Evolutionary conservation across 768 basidiomycete species (phyloP), one percentile per base, ranked within the genome.

Genomic region (Podaxis sp.): DNA sequence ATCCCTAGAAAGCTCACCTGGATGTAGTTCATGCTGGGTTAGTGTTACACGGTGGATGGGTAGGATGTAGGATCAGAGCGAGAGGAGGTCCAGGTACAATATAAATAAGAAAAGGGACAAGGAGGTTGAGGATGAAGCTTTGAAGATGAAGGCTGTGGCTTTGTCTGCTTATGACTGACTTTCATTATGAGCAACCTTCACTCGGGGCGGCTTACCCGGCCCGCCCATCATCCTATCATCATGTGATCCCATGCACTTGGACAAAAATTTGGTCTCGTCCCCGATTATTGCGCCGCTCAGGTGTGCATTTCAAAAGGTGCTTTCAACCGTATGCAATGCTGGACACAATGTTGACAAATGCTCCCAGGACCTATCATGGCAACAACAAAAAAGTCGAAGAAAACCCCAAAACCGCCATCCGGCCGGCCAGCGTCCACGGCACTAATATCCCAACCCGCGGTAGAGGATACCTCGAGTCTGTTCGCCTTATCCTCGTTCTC

Each of bases 401-500:
- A 83, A 69, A 79, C 79, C 55, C 73, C 75, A 59, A 89, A 87
- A 72, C 76, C 82, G 25, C 76, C 79, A 7, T 76, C 78, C 67
- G 73, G 78, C 59, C 78, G 82, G 47, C 83, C 86, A 27, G 61
- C 71, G n/a, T 77, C 84, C 3, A 85, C 81, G 18, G 79, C 85
- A 7, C 69, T 77, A 48, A 78, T 87, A 62, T 82, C 84, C 5
- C 83, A 87, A 64, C 82, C 84, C 13, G 74, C 76, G 40, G 79
- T 81, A 28, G 77, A 82, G 57, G 80, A 82, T 63, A 68, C 79
- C 21, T 76, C 79, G 2, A 68, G 73, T 52, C 67, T 78, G 25
- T 69, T 76, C 11, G 67, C 74, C 18, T 72, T 85, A 25, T 86
- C 82, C 11, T 74, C 84, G 5, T 90, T 89, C 73, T 89, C 87